Conservation (phyloP, 2,329 filamentous ascomycete genomes). For the Lasiodiplodia citricola region DNA sequence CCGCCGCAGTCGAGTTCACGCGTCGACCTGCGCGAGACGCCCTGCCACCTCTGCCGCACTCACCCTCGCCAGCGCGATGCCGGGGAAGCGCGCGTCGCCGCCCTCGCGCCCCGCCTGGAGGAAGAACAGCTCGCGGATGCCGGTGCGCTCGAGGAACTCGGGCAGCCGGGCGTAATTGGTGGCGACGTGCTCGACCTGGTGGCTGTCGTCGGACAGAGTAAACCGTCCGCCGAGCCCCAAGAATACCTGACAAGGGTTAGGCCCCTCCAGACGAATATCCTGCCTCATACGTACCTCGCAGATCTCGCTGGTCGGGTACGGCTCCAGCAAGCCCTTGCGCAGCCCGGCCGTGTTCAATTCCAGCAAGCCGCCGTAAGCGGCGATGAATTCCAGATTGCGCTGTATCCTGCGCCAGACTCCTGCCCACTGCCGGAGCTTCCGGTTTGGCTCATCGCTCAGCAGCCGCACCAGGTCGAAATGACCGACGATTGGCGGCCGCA, state of each 20-base stretch:
- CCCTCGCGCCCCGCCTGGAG: constrained; percentile 33
- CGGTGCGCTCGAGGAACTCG: constrained; percentile 70
- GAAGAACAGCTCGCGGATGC: constrained; percentile 63
- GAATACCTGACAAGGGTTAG: constrained; percentile 65
- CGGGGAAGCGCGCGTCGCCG: constrained; percentile 41
- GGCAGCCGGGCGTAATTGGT: constrained; percentile 78
- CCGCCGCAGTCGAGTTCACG: neutral
- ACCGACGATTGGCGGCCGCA: constrained; percentile 80
- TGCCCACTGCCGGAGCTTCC: constrained; percentile 63
- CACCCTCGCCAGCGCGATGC: constrained; percentile 29
- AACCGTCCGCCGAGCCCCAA: constrained; percentile 76
- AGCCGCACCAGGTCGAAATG: constrained; percentile 94
- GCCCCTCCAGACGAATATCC: constrained; percentile 12
- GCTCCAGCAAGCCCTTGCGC: constrained; percentile 87
- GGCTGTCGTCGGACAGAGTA: constrained; percentile 93
- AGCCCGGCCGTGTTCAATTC: constrained; percentile 89
- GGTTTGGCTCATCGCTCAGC: constrained; percentile 71
- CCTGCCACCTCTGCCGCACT: neutral
- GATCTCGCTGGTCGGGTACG: constrained; percentile 82
- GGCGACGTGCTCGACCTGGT: constrained; percentile 85
- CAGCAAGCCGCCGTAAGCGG: constrained; percentile 77
- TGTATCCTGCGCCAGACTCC: constrained; percentile 75
- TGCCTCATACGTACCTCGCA: constrained; percentile 65
- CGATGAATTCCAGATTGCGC: constrained; percentile 75
- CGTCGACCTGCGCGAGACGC: neutral